Conservation (phyloP, 2,329 filamentous ascomycete species). For the Akanthomyces muscarius region DNA sequence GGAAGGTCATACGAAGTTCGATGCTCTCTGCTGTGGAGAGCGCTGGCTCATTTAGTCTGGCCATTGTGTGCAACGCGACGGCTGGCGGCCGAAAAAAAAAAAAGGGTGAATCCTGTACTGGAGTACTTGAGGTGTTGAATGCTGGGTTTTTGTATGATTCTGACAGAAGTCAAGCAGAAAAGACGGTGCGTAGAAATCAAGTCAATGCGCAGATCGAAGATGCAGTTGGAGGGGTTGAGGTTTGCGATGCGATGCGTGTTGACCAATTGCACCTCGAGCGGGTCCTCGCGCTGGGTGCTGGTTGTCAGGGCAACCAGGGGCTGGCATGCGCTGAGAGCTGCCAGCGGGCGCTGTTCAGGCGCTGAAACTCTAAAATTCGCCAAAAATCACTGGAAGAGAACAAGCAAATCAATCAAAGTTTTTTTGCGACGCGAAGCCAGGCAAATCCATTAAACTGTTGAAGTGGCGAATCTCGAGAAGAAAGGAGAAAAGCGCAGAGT, state of each 20-base stretch:
- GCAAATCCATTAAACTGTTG: no score
- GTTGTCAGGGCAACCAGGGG: constrained; percentile 9
- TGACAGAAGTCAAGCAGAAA: not conserved
- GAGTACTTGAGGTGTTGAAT: not conserved
- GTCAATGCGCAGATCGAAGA: not conserved
- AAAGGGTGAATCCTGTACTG: not conserved
- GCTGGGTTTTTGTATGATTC: not conserved
- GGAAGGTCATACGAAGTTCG: constrained; percentile 59
- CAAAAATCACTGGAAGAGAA: no score
- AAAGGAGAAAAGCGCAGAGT: no score
- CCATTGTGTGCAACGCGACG: constrained; percentile 53
- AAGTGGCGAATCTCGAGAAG: no score
- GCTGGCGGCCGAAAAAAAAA: not conserved
- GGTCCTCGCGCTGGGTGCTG: not conserved
- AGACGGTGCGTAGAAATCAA: not conserved
- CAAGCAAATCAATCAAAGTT: no score
- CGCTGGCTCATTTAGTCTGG: constrained; percentile 73
- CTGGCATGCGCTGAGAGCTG: not conserved
- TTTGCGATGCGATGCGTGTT: not conserved
- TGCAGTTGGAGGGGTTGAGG: not conserved
- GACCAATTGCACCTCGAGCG: constrained; percentile 12
- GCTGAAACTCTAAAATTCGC: no score
- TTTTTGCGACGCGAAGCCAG: no score
- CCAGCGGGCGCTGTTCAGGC: no score
- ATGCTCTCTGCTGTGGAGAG: constrained; percentile 60